Conservation (phyloP, 495 filamentous ascomycete species). For the Penicillium egyptiacum region DNA sequence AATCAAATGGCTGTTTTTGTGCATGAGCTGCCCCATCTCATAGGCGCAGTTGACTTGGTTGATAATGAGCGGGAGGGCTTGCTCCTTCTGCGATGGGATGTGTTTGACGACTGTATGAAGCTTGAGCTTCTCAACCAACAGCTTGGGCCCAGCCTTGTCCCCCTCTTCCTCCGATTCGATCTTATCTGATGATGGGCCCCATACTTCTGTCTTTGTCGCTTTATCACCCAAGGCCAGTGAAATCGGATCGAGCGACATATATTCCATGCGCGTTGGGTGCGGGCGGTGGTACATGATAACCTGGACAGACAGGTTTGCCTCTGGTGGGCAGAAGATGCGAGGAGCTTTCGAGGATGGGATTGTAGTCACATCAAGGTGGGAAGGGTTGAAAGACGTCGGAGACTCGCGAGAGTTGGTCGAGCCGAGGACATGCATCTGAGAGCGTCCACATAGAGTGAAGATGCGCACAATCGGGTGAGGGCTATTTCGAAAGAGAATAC, state of each 20-base stretch:
- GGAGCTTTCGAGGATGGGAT: constrained; percentile 59
- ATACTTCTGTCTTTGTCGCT: constrained; percentile 29
- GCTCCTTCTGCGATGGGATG: constrained; percentile 76
- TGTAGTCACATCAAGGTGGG: constrained; percentile 69
- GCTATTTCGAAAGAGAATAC: constrained; percentile 78
- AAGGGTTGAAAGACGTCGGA: constrained; percentile 58
- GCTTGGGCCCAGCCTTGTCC: constrained; percentile 58
- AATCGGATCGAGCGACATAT: constrained; percentile 88
- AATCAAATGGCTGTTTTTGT: constrained; percentile 82
- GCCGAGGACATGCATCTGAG: constrained; percentile 83
- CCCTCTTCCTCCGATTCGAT: constrained; percentile 56
- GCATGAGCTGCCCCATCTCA: constrained; percentile 79
- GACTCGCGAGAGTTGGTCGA: constrained; percentile 61
- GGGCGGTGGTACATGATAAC: constrained; percentile 87
- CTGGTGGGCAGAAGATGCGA: constrained; percentile 66
- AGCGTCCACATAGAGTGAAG: constrained; percentile 78
- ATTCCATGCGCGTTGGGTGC: constrained; percentile 88
- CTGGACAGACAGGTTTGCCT: constrained; percentile 67
- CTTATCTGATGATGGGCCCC: constrained; percentile 27
- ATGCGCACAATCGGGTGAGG: constrained; percentile 79
- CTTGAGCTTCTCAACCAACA: constrained; percentile 84
- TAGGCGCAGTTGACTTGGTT: constrained; percentile 96
- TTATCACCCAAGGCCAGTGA: constrained; percentile 86
- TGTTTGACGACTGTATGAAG: constrained; percentile 80
- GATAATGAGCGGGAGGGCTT: constrained; percentile 74